phyloP scores from a whole-genome alignment of 2,329 filamentous ascomycete genomes.

The Aspergillus sp. region DNA sequence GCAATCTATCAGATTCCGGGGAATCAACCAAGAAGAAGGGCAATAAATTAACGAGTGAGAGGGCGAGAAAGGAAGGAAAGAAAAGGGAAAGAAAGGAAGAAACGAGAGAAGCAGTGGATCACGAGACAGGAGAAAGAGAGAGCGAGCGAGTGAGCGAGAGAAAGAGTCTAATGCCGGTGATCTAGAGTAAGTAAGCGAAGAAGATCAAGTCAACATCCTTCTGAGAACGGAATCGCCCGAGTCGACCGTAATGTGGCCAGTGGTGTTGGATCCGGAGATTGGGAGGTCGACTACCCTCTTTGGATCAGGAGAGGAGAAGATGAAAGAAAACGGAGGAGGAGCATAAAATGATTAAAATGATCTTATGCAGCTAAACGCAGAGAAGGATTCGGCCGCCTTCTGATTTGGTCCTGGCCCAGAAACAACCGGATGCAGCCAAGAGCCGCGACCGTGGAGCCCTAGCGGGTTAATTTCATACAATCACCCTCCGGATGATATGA shows the following conservation, averaged over 20 bases:
- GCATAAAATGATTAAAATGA: too few relatives aligned
- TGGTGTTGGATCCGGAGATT: too few relatives aligned
- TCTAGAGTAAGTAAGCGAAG: too few relatives aligned
- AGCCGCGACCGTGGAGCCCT: neutral
- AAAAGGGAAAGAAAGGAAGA: constrained; percentile 3
- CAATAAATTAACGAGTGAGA: neutral
- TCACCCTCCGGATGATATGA: neutral
- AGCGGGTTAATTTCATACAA: neutral
- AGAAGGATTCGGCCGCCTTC: too few relatives aligned
- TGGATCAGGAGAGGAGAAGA: too few relatives aligned
- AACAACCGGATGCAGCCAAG: neutral
- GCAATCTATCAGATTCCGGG: neutral
- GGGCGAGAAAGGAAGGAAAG: neutral
- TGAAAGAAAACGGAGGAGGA: too few relatives aligned
- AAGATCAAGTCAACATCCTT: too few relatives aligned
- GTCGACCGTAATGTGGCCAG: too few relatives aligned
- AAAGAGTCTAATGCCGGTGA: neutral
- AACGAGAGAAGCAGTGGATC: constrained; percentile 1
- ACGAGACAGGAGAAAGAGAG: constrained; percentile 1
- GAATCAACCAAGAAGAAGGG: constrained; percentile 3
- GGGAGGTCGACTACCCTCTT: too few relatives aligned
- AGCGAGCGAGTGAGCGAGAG: constrained; percentile 1
- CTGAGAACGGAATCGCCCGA: too few relatives aligned
- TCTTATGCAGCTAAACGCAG: too few relatives aligned
- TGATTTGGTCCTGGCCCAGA: too few relatives aligned